Base-by-base conservation (phyloP, 768 basidiomycete genomes). In the Termitomyces sp. region DNA sequence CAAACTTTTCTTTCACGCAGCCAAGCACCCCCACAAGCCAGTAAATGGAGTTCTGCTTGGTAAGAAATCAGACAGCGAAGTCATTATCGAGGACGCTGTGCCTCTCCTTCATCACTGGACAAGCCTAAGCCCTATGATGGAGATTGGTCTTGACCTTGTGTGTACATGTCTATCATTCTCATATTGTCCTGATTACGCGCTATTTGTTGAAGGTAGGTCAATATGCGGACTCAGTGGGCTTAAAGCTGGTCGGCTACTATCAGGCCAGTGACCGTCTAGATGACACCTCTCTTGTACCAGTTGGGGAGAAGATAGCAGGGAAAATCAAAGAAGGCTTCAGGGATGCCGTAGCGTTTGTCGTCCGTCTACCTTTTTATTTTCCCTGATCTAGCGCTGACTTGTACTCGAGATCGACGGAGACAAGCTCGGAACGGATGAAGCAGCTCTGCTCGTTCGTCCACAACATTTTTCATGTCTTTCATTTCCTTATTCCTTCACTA, bases 101-200 rank as follows among this genome's bases (percentile, higher is more conserved):
- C 92, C 92, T 16, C 76, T 94, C 37, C 79, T 91, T 53, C 91
- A 94, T 67, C 86, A 91, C 68, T 93, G 91, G 91, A 91, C 89
- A 7, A 86, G 81, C 64, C 77, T 94, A 55, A 88, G 86, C 61
- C 88, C 89, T 4, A 89, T 89, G 86, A 91, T 91, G 87, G 90
- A 92, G 68, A 85, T 91, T 60, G 91, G 89, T 27, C 78, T 92
- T 44, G 88, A 90, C 65, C 73, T 91, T 67, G 90, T 89, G 63
- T 63, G 44, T 45, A 13, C 20, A 5, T 45, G 6, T 22, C 44
- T 22, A 22, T 20, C 7, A 4, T 22, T 13, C 2, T 13, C 2
- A 2, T 45, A 4, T 22, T 45, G 20, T 22, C 3, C 44, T 45
- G 5, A 45, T 22, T 12, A 12, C 20, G 44, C 44, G 22, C 57